Evolutionary conservation across 257 asterid genomes (phyloP), one percentile per base, ranked within the genome.

Genomic region (Parsonsia alboflavescens): DNA sequence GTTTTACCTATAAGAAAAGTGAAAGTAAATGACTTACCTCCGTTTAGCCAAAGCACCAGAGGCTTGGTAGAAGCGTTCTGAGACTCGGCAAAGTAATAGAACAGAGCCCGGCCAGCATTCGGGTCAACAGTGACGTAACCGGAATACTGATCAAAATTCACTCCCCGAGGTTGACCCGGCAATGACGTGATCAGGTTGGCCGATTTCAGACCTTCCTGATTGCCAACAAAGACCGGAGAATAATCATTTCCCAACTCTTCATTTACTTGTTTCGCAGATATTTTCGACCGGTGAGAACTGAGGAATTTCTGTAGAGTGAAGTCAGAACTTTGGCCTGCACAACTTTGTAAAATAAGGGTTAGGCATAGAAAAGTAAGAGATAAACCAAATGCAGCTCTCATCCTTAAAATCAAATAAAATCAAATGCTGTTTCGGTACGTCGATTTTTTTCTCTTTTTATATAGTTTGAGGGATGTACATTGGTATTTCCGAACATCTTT

Each of bases 21-120:
- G 44, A 41, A 41, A 2, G 6, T 6, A 41, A 2, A 22, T 41
- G 9, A n/a, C n/a, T n/a, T 74, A 82, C 86, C 84, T 68, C 88
- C 88, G 69, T 84, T 84, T 22, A 84, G 59, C 88, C 88, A 84
- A 11, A 84, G 65, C 64, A 84, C 84, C 3, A 84, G 78, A 48
- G 88, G 85, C 65, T 68, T 76, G 58, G 77, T 49, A 13, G 84
- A 72, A 45, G 81, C 66, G 67, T 72, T 76, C 19, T 72, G 68
- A 16, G 86, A 79, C 62, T 84, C 88, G 0, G 77, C 71, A 69
- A 84, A 81, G 30, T 77, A 82, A 65, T 82, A 84, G 63, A 81
- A 84, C 30, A 81, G 79, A 10, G 85, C 86, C 54, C 83, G 73
- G 4, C 81, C 83, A 16, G 83, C 84, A 0, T 46, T 19, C 4